Evolutionary conservation across 2,329 filamentous ascomycete genomes (phyloP).

Genomic region (Sporothrix humicola): DNA sequence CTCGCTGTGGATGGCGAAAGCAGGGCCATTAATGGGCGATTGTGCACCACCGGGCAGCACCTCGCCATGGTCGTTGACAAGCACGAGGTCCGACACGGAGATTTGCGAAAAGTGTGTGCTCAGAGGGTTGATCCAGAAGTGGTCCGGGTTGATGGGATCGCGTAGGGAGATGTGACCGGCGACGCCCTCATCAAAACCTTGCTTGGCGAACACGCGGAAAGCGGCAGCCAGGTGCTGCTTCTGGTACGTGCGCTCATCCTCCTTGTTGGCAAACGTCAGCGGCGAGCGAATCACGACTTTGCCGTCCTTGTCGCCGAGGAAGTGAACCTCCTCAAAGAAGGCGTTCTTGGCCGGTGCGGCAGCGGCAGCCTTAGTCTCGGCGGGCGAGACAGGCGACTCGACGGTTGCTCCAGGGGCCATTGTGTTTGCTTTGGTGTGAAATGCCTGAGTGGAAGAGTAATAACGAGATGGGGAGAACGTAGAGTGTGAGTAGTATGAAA

Average conservation of each 20-base stretch:
- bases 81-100: constrained; percentile 71
- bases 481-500: background rate
- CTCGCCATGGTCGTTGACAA: constrained; percentile 64
- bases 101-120: constrained; percentile 70
- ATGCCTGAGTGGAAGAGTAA: background rate
- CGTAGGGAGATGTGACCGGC: constrained; percentile 67
- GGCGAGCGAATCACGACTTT: constrained; percentile 23
- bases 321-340: constrained; percentile 26
- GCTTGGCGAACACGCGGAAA: constrained; percentile 68
- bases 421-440: background rate
- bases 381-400: background rate
- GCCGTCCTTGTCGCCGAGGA: constrained; percentile 27
- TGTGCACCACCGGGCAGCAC: constrained; percentile 49
- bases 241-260: constrained; percentile 64
- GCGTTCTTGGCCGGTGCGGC: background rate
- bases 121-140: constrained; percentile 56
- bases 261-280: constrained; percentile 49
- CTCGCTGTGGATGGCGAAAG: constrained; percentile 72
- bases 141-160: constrained; percentile 70
- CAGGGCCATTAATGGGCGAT: constrained; percentile 68
- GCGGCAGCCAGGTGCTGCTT: constrained; percentile 69
- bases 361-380: background rate
- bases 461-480: background rate
- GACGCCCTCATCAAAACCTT: constrained; percentile 69
- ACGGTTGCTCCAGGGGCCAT: constrained; percentile 18